Percentiles rank a stretch among this genome's conserved stretches.
phyloP scores from a whole-genome alignment of 2,329 filamentous ascomycete genomes.

The Tricladium varicosporioides region DNA sequence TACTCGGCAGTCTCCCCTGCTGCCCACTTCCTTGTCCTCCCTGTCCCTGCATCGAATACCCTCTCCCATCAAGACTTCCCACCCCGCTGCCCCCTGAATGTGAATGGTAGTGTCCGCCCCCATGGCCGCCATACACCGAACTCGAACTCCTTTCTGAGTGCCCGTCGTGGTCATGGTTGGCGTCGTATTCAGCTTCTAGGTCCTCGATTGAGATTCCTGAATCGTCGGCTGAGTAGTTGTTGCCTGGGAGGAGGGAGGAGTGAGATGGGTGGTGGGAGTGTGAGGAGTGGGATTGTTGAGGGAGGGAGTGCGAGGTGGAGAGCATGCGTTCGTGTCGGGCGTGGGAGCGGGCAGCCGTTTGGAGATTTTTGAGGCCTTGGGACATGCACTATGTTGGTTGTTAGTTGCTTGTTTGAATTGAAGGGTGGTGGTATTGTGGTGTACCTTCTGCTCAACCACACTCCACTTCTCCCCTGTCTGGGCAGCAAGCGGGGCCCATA shows the following conservation, averaged over 20 bases:
- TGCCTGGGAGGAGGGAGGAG: not conserved
- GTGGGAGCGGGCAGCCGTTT: constrained; percentile 64
- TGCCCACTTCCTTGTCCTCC: not conserved
- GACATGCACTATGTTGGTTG: constrained; percentile 66
- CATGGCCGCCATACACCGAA: constrained; percentile 2
- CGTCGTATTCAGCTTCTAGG: constrained; percentile 41
- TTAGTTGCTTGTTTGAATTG: constrained; percentile 9
- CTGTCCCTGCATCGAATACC: not conserved
- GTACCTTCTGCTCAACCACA: constrained; percentile 61
- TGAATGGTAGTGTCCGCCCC: constrained; percentile 12
- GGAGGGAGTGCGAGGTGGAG: constrained; percentile 28
- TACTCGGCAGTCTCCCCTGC: constrained; percentile 46
- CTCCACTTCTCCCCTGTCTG: constrained; percentile 81
- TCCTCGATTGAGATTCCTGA: constrained; percentile 67
- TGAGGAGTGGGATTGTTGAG: not conserved
- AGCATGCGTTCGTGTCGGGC: constrained; percentile 62
- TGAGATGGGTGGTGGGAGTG: not conserved
- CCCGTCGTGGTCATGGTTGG: constrained; percentile 11
- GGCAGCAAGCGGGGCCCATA: constrained; percentile 75
- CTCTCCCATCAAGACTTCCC: constrained; percentile 3
- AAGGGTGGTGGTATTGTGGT: constrained; percentile 17
- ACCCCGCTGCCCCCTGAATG: constrained; percentile 15
- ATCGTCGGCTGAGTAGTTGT: constrained; percentile 53
- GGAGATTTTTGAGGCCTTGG: constrained; percentile 78
- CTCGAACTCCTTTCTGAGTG: not conserved